Evolutionary conservation across 306 rosid genomes (phyloP).

Genomic region (Ziziphus jujuba): DNA sequence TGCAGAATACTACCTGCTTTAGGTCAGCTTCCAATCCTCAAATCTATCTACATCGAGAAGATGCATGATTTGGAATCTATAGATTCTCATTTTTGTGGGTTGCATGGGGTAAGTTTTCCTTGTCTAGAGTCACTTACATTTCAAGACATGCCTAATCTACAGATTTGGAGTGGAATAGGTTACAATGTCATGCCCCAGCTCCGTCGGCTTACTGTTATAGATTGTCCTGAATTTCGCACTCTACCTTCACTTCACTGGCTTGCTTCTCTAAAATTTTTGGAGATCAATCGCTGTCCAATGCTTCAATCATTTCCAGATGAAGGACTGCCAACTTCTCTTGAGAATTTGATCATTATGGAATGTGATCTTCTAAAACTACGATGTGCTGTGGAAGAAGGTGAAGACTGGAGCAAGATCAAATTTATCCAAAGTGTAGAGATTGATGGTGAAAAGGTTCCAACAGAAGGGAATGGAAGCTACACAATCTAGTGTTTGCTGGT

Average conservation of each 20-base stretch:
- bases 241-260: conserved; percentile 5
- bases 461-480: not conserved
- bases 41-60: conserved; percentile 1
- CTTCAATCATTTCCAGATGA: conserved; percentile 18
- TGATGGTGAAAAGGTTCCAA: not conserved
- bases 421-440: conserved; percentile 13
- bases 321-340: conserved; percentile 18
- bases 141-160: conserved; percentile 8
- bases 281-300: conserved; percentile 11
- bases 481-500: too few relatives aligned
- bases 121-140: conserved; percentile 6
- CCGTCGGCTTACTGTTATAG: not conserved
- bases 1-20: conserved; percentile 9
- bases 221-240: conserved; percentile 1
- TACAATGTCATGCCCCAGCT: conserved; percentile 8
- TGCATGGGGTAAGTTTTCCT: not conserved
- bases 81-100: not conserved
- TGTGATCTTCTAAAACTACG: conserved; percentile 9
- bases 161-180: not conserved
- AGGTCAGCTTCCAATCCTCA: conserved; percentile 21
- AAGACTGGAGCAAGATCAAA: conserved; percentile 12
- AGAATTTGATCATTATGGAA: conserved; percentile 12
- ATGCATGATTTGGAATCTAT: not conserved
- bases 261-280: conserved; percentile 2
- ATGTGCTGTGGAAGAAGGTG: conserved; percentile 15